Evolutionary conservation across 495 filamentous ascomycete genomes (phyloP).

Genomic region (Astrothelium macrocarpum): DNA sequence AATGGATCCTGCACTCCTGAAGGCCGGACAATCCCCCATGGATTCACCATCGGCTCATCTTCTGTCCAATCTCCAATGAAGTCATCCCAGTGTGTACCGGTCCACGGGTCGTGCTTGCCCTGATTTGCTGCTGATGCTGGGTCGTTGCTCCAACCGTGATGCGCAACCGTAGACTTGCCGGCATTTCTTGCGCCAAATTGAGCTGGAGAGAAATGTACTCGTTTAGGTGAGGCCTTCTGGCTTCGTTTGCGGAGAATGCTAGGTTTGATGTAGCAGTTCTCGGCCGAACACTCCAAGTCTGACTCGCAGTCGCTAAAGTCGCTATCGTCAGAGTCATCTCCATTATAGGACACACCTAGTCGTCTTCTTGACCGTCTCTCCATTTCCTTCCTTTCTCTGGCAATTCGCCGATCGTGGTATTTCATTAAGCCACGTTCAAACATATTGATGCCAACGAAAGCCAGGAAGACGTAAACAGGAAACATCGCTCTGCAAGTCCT

Average conservation of each 20-base stretch:
- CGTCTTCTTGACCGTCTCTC: background rate
- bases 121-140: background rate
- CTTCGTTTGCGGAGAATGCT: background rate
- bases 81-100: background rate
- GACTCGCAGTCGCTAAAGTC: background rate
- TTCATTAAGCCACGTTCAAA: background rate
- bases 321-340: background rate
- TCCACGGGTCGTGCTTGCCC: background rate
- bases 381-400: background rate
- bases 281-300: background rate
- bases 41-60: background rate
- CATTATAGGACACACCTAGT: background rate
- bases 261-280: background rate
- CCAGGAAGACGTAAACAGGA: background rate
- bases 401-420: background rate
- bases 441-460: background rate
- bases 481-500: background rate
- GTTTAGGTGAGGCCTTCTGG: background rate
- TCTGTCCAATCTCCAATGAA: background rate
- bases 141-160: background rate
- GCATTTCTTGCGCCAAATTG: background rate
- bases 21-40: background rate
- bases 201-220: background rate
- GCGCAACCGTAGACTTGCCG: background rate
- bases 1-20: background rate